Conservation (phyloP, 306 rosid species). For the Crataegus laevigata region DNA sequence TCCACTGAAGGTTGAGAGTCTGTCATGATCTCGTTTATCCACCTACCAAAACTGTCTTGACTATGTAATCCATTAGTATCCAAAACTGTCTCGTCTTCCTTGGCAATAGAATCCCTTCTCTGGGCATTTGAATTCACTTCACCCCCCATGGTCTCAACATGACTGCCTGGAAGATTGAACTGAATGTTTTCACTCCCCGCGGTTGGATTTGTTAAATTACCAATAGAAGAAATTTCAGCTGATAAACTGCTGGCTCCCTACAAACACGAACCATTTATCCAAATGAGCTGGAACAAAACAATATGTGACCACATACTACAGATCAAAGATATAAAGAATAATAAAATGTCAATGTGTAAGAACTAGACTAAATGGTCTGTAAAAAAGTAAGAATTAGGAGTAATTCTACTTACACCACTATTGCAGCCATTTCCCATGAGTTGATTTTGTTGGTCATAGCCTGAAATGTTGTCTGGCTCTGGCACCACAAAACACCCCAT, state of each 20-base stretch:
- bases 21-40: constrained; percentile 51
- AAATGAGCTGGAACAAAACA: background rate
- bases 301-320: background rate
- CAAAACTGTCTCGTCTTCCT: background rate
- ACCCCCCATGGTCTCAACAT: constrained; percentile 28
- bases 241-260: constrained; percentile 46
- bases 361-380: constrained; percentile 1
- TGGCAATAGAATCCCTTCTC: constrained; percentile 25
- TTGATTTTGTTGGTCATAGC: constrained; percentile 50
- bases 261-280: constrained; percentile 16
- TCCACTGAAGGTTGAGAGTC: constrained; percentile 54
- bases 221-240: constrained; percentile 32
- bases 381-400: constrained; percentile 1
- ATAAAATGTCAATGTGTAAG: background rate
- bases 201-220: constrained; percentile 31
- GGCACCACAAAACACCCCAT: constrained; percentile 1
- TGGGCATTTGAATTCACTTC: constrained; percentile 36
- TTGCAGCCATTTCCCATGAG: constrained; percentile 29
- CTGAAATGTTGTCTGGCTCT: constrained; percentile 48
- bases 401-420: constrained; percentile 49
- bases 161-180: constrained; percentile 30
- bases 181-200: constrained; percentile 22
- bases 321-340: background rate
- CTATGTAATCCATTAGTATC: constrained; percentile 50
- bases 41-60: constrained; percentile 89